A percentile compares a stretch with the other conserved stretches of the same genome.
phyloP scores from a whole-genome alignment of 768 basidiomycete genomes.

The Melanogaster broomeanus region DNA sequence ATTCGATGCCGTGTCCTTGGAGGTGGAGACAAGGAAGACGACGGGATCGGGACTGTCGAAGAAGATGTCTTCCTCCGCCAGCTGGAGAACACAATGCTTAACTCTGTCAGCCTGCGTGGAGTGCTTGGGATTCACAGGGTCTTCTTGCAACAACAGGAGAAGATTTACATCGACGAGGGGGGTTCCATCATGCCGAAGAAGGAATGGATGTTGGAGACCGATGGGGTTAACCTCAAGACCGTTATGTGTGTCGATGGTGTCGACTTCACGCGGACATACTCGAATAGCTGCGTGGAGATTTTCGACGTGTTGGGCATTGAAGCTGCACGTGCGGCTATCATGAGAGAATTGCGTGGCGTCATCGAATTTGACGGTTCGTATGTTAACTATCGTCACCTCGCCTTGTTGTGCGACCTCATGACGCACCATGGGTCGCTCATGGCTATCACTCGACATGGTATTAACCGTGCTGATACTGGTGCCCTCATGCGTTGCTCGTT shows the following conservation, averaged over 20 bases:
- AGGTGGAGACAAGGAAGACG: constrained; percentile 83
- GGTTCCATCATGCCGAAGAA: constrained; percentile 63
- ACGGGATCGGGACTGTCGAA: constrained; percentile 70
- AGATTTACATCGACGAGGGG: constrained; percentile 60
- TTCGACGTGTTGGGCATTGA: constrained; percentile 96
- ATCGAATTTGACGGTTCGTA: constrained; percentile 99
- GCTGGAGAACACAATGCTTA: constrained; percentile 95
- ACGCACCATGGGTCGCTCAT: constrained; percentile 92
- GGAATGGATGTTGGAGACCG: constrained; percentile 98
- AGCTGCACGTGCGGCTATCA: constrained; percentile 90
- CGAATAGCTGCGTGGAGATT: constrained; percentile 95
- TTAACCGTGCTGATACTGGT: constrained; percentile 98
- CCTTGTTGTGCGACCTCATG: constrained; percentile 97
- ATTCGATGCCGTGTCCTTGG: constrained; percentile 94
- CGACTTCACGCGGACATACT: constrained; percentile 90
- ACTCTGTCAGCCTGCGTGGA: constrained; percentile 92
- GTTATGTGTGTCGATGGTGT: constrained; percentile 96
- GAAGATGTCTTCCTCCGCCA: constrained; percentile 97
- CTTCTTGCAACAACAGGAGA: constrained; percentile 90
- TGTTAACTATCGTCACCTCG: constrained; percentile 97
- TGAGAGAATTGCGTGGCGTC: constrained; percentile 91
- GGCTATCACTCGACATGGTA: constrained; percentile 99
- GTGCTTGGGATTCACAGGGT: constrained; percentile 89
- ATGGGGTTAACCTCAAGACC: constrained; percentile 92
- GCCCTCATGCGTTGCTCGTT: constrained; percentile 98